A percentile compares a stretch with the other conserved stretches of the same genome.
Evolutionary conservation across 140 eudicot species (phyloP).

Genomic region (Bidens hawaiensis): DNA sequence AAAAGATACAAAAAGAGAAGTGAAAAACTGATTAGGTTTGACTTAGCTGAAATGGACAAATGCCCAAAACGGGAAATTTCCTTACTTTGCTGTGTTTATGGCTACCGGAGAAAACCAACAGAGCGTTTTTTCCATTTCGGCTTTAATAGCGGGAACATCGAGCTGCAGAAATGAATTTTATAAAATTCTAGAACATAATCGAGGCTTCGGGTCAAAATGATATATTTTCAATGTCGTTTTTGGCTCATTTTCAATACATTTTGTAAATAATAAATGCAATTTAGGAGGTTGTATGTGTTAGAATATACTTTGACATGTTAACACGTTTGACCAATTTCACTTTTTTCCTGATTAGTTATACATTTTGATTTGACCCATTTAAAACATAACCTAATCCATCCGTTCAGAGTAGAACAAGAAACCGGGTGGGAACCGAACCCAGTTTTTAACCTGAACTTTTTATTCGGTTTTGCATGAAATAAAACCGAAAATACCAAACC

Average conservation of each 20-base stretch:
- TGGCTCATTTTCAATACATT: background rate
- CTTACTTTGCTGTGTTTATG: conserved; percentile 72
- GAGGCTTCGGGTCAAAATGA: background rate
- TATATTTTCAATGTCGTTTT: background rate
- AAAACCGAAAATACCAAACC: too few species aligned
- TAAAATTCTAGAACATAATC: background rate
- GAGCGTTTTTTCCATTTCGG: conserved; percentile 78
- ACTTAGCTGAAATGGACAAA: background rate
- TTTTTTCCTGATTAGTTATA: background rate
- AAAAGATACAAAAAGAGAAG: too few species aligned
- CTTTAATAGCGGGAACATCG: conserved; percentile 54
- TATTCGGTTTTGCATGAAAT: too few species aligned
- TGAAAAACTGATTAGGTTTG: background rate
- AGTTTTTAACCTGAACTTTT: too few species aligned
- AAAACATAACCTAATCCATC: background rate
- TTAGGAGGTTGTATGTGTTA: too few species aligned
- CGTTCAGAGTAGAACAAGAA: too few species aligned
- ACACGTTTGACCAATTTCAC: background rate
- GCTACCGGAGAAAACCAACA: conserved; percentile 85
- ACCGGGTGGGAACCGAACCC: too few species aligned
- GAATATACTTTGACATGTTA: background rate
- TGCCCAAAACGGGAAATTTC: conserved; percentile 7
- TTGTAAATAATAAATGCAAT: background rate
- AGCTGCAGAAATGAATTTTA: conserved; percentile 40
- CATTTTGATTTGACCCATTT: background rate